Evolutionary conservation across 1,284 basidiomycete species (phyloP), one percentile per base, ranked within the genome.

Genomic region (Butyriboletus appendiculatus): DNA sequence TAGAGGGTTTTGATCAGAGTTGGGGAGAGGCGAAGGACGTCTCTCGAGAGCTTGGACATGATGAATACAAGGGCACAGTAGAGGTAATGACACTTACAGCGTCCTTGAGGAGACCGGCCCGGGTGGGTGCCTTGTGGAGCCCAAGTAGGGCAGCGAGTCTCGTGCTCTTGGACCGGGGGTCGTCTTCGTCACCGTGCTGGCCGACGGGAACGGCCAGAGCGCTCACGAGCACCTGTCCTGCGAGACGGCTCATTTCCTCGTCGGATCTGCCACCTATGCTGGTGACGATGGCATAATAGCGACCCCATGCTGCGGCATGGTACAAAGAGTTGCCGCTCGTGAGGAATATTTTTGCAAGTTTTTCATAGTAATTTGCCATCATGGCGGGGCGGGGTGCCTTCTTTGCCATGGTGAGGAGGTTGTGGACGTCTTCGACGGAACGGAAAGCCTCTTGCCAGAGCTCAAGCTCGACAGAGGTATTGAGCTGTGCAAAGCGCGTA

Each of bases 311-410:
- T 20, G 96, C 95, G 53, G 97, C 96, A 71, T 99, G 96, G 77
- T 96, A 99, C 38, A 99, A 80, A 15, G 92, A 87, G 70, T 96
- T 96, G 5, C 92, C 92, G 61, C 93, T 96, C 75, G 93, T 93
- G 62, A 94, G 78, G 75, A 99, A 99, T 66, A 99, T 98, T 66
- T 91, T 90, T 43, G 95, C 94, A 59, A 98, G 86, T 77, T 98
- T 98, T 74, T 98, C 96, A 76, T 98, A 99, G 76, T 98, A 99
- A 72, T 94, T 95, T 58, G 95, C 95, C 96, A 99, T 98, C 94
- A 98, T 98, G 8, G 88, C 82, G 0, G 94, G 93, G 39, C 92
- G 86, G 7, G 94, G 92, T 0, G 89, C 85, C 75, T 96, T 96
- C 74, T 97, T 97, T 32, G 92, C 85, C 84, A 95, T 88, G 26